A percentile compares a stretch with the other conserved stretches of the same genome.
These are phyloP conservation scores for Saturnispora saitoi DNA, from an alignment of 805 yeast species.

Conservation along the genomic window DNA sequence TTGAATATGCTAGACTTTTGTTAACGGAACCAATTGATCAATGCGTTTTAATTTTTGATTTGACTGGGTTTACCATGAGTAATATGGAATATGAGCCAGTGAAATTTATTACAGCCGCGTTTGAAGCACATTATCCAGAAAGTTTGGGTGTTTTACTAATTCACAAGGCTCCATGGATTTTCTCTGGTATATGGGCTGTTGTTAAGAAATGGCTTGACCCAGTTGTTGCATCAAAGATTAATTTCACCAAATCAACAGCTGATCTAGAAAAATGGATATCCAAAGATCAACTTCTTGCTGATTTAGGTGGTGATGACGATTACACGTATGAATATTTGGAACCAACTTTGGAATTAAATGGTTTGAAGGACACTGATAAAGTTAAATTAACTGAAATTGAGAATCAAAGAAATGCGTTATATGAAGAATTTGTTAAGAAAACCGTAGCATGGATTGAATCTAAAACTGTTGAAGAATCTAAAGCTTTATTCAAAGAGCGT, in stretches of 20 bases:
- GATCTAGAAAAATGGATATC: constrained; percentile 63
- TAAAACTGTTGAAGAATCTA: constrained; percentile 40
- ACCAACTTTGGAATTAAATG: constrained; percentile 57
- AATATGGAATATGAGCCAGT: constrained; percentile 93
- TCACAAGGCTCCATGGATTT: constrained; percentile 96
- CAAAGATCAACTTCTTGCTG: constrained; percentile 50
- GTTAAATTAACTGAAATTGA: constrained; percentile 25
- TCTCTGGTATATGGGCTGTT: constrained; percentile 89
- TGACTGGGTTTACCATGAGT: constrained; percentile 76
- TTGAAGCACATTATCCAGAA: constrained; percentile 97
- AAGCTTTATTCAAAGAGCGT: constrained; percentile 44
- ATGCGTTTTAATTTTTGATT: constrained; percentile 78
- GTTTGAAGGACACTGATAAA: constrained; percentile 34
- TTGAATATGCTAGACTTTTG: constrained; percentile 76
- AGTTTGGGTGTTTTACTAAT: constrained; percentile 75
- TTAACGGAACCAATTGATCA: constrained; percentile 70
- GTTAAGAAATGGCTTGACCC: constrained; percentile 94
- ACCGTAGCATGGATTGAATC: constrained; percentile 78
- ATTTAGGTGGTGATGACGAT: constrained; percentile 65
- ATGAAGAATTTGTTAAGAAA: constrained; percentile 46
- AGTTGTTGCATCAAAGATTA: constrained; percentile 85
- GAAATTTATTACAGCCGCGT: constrained; percentile 77
- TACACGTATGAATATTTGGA: constrained; percentile 49
- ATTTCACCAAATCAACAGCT: constrained; percentile 61
- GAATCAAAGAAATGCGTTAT: constrained; percentile 45